phyloP scores from a whole-genome alignment of 2,329 filamentous ascomycete species.

The Aspergillus transmontanensis region DNA sequence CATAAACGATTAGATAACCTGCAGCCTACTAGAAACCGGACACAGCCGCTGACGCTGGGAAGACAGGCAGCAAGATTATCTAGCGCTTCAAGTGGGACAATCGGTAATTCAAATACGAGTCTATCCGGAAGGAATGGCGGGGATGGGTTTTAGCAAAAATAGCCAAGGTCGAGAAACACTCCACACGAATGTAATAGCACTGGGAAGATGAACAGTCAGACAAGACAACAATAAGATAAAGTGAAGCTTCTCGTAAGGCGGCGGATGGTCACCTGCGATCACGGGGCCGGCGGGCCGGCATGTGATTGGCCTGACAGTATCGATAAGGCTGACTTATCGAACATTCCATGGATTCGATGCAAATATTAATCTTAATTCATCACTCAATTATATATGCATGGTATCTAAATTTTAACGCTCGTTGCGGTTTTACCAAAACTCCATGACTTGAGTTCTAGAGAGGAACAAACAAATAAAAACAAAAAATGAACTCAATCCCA shows the following conservation, averaged over 20 bases:
- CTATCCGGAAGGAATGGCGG: background rate
- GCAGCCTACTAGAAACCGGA: conserved; percentile 8
- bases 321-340: conserved; percentile 3
- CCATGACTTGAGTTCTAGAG: background rate
- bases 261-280: background rate
- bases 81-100: background rate
- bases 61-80: conserved; percentile 36
- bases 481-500: conserved; percentile 42
- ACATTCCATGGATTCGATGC: background rate
- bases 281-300: background rate
- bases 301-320: background rate
- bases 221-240: background rate
- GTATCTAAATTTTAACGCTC: background rate
- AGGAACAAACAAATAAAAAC: background rate
- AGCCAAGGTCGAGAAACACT: background rate
- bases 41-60: conserved; percentile 15
- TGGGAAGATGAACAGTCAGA: no score
- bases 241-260: conserved; percentile 2
- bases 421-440: background rate
- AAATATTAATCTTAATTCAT: background rate
- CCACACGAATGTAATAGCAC: background rate
- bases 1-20: conserved; percentile 10
- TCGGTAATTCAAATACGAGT: background rate
- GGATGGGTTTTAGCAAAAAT: background rate
- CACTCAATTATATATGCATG: conserved; percentile 9